phyloP scores from a whole-genome alignment of 2,329 filamentous ascomycete species.

The Penicillium psychrosexuale region DNA sequence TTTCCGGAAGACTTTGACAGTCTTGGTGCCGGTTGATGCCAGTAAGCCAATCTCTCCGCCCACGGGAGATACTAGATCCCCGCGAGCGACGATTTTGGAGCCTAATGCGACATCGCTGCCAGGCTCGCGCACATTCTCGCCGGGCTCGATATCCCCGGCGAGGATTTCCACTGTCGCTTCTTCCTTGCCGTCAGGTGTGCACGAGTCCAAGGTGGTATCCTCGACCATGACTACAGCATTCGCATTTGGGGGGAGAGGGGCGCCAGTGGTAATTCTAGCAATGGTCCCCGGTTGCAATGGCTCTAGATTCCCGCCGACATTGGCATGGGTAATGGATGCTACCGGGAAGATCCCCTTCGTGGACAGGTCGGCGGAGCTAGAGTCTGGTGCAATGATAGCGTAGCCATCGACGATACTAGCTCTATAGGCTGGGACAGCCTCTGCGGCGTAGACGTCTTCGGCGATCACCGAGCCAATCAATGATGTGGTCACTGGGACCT shows the following conservation, averaged over 20 bases:
- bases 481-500: conserved; percentile 58
- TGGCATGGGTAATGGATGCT: conserved; percentile 79
- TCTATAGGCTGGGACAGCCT: conserved; percentile 86
- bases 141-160: conserved; percentile 67
- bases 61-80: conserved; percentile 77
- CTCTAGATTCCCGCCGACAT: conserved; percentile 62
- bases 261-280: conserved; percentile 89
- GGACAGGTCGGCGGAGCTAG: conserved; percentile 53
- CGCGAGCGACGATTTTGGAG: conserved; percentile 67
- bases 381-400: conserved; percentile 63
- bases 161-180: conserved; percentile 86
- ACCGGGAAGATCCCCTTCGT: conserved; percentile 83
- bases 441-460: conserved; percentile 72
- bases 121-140: conserved; percentile 87
- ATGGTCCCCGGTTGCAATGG: conserved; percentile 70
- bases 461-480: conserved; percentile 78
- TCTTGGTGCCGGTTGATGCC: conserved; percentile 72
- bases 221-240: conserved; percentile 97
- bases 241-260: conserved; percentile 81
- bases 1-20: conserved; percentile 69
- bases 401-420: conserved; percentile 98
- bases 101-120: conserved; percentile 79
- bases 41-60: conserved; percentile 91
- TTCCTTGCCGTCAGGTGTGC: conserved; percentile 76
- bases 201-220: conserved; percentile 73